A percentile compares a stretch with the other conserved stretches of the same genome.
phyloP scores from a whole-genome alignment of 1,284 basidiomycete species.

The Rhodotorula sp. region DNA sequence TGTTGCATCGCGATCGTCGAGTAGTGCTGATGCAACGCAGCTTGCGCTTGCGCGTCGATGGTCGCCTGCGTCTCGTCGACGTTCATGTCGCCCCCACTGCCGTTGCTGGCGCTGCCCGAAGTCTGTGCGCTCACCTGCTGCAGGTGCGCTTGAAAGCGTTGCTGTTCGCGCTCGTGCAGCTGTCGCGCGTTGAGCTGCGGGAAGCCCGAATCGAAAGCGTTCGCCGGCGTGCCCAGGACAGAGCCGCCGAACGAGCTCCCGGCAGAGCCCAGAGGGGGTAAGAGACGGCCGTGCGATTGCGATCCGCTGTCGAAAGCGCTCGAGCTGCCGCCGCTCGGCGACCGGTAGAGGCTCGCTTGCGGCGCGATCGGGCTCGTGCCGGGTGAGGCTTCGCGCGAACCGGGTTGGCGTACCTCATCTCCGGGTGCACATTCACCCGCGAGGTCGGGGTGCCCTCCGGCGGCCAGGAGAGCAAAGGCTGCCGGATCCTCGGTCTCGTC shows the following conservation, averaged over 20 bases:
- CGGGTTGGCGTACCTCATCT: constrained; percentile 12
- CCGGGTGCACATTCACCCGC: background rate
- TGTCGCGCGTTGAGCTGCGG: constrained; percentile 16
- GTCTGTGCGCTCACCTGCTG: background rate
- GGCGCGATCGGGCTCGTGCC: constrained; percentile 20
- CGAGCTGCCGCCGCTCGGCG: constrained; percentile 18
- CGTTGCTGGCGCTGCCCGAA: too few species aligned
- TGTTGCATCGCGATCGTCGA: constrained; percentile 10
- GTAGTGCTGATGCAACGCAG: constrained; percentile 35
- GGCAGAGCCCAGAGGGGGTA: background rate
- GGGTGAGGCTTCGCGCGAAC: constrained; percentile 15
- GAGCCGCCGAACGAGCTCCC: constrained; percentile 9
- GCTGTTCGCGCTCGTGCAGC: constrained; percentile 12
- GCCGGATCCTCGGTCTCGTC: constrained; percentile 22
- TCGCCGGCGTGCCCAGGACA: constrained; percentile 13
- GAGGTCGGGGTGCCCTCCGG: background rate
- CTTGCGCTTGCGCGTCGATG: constrained; percentile 25
- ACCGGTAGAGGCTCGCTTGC: constrained; percentile 8
- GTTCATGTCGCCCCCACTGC: constrained; percentile 16
- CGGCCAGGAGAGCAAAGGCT: background rate
- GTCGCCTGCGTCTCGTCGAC: constrained; percentile 21
- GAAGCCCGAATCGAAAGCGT: constrained; percentile 17
- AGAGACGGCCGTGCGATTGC: constrained; percentile 3
- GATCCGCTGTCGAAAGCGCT: constrained; percentile 8
- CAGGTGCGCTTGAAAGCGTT: constrained; percentile 8